Conservation (phyloP, 1,284 basidiomycete genomes). For the Heliocybe sulcata region DNA sequence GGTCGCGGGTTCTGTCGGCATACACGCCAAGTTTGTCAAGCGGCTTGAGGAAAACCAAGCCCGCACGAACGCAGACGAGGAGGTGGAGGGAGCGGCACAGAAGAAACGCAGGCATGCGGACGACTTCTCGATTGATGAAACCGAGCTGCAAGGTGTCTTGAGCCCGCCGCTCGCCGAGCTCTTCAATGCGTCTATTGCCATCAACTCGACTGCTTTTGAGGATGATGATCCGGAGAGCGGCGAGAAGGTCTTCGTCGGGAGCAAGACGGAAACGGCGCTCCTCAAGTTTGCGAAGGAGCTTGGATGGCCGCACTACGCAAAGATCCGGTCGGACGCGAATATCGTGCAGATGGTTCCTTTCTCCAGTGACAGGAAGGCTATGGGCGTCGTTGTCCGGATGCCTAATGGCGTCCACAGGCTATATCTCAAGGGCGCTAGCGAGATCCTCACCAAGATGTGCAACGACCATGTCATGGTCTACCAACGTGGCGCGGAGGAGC, state of each 20-base stretch:
- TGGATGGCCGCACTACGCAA: constrained; percentile 74
- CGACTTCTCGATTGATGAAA: constrained; percentile 86
- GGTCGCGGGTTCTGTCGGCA: constrained; percentile 91
- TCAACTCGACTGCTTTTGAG: constrained; percentile 97
- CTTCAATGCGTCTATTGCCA: constrained; percentile 82
- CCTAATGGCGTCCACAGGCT: constrained; percentile 61
- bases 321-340: constrained; percentile 58
- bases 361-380: constrained; percentile 91
- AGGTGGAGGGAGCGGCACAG: constrained; percentile 24
- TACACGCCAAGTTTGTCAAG: constrained; percentile 90
- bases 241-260: constrained; percentile 77
- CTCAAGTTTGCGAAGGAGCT: constrained; percentile 86
- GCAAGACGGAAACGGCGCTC: constrained; percentile 95
- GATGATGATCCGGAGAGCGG: constrained; percentile 64
- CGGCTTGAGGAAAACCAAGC: constrained; percentile 68
- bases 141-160: constrained; percentile 59
- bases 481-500: constrained; percentile 23
- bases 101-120: constrained; percentile 33
- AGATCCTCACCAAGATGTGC: constrained; percentile 82
- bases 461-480: constrained; percentile 65
- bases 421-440: constrained; percentile 91
- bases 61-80: constrained; percentile 70
- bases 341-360: constrained; percentile 93
- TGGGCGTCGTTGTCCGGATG: constrained; percentile 84
- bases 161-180: constrained; percentile 57